Conservation (phyloP, 108 stramenopile genomes). For the Nitzschia putrida region DNA sequence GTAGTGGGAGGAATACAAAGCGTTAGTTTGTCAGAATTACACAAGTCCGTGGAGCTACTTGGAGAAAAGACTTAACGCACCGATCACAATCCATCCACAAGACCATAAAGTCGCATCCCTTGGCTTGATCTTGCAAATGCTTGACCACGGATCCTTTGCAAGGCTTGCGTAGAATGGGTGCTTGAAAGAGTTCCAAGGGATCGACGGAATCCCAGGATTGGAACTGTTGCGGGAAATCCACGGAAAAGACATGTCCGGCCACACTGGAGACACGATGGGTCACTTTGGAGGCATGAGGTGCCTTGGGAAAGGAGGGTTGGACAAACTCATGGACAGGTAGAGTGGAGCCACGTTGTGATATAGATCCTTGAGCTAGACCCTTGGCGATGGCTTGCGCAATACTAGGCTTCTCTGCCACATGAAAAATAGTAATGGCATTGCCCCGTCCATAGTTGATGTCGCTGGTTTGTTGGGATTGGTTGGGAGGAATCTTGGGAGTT, state of each 20-base stretch:
- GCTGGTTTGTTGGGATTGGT: constrained; percentile 83
- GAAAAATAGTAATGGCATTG: constrained; percentile 65
- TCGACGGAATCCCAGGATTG: constrained; percentile 91
- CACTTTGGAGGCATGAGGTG: constrained; percentile 57
- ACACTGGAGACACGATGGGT: constrained; percentile 88
- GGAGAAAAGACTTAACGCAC: constrained; percentile 6
- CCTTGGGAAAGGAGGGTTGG: constrained; percentile 67
- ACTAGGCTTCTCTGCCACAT: constrained; percentile 84
- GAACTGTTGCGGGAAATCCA: constrained; percentile 90
- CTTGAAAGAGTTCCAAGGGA: constrained; percentile 87
- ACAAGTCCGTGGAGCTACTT: background rate
- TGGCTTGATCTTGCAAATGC: constrained; percentile 78
- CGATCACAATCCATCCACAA: constrained; percentile 96
- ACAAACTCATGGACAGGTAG: constrained; percentile 77
- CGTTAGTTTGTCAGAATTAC: constrained; percentile 1
- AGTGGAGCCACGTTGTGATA: constrained; percentile 25
- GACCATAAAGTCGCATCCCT: constrained; percentile 77
- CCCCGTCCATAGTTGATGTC: constrained; percentile 75
- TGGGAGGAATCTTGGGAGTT: constrained; percentile 59
- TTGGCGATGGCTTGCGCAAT: constrained; percentile 85
- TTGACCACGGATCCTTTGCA: constrained; percentile 75
- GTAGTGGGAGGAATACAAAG: background rate
- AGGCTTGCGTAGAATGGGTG: constrained; percentile 75
- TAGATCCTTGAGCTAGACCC: constrained; percentile 48
- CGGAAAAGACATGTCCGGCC: constrained; percentile 91